phyloP scores from a whole-genome alignment of 1,139 yeast genomes.

The Yueomyces sp. region DNA sequence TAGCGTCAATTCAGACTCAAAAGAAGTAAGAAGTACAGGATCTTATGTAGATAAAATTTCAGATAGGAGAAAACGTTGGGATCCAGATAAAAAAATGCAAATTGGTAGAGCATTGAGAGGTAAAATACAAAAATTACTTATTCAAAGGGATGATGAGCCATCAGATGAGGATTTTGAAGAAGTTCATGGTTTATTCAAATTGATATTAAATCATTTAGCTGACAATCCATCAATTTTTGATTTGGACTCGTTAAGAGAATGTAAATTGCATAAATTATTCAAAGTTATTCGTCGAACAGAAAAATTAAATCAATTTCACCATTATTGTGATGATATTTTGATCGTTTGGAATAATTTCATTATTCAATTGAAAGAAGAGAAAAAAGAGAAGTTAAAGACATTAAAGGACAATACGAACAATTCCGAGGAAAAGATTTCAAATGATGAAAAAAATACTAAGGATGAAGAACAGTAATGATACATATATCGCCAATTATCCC shows the following conservation, averaged over 20 bases:
- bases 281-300: constrained; percentile 18
- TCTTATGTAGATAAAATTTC: background rate
- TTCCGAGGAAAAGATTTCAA: no score
- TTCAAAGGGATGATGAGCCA: constrained; percentile 21
- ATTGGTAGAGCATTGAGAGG: constrained; percentile 20
- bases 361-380: constrained; percentile 15
- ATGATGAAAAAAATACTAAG: no score
- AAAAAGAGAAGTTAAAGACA: constrained; percentile 4
- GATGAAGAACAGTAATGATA: no score
- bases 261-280: constrained; percentile 21
- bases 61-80: constrained; percentile 13
- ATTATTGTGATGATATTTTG: constrained; percentile 15
- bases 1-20: background rate
- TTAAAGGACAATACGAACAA: no score
- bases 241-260: constrained; percentile 15
- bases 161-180: constrained; percentile 14
- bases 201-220: constrained; percentile 15
- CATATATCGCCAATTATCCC: no score
- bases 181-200: constrained; percentile 17
- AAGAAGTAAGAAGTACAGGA: background rate
- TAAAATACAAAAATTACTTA: constrained; percentile 20
- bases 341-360: constrained; percentile 16
- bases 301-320: constrained; percentile 19
- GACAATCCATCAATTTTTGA: constrained; percentile 21
- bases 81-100: constrained; percentile 16